Evolutionary conservation across 2,329 filamentous ascomycete genomes (phyloP).

Genomic region (Hypomyces perniciosus): DNA sequence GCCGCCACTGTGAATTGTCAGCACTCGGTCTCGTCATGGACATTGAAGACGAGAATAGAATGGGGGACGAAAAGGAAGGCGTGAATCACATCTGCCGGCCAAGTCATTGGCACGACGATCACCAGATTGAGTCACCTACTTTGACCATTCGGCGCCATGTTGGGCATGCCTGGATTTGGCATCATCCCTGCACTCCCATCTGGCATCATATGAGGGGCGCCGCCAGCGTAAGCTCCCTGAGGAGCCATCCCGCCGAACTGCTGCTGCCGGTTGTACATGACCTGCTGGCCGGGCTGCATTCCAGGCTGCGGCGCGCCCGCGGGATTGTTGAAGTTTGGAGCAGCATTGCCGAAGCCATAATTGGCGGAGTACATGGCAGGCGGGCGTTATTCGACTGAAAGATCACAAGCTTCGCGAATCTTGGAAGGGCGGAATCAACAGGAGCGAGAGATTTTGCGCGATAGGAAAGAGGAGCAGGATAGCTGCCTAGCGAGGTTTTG

Average conservation of each 20-base stretch:
- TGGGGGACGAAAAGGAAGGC: no score
- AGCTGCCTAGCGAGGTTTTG: no score
- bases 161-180: constrained; percentile 54
- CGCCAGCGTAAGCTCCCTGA: constrained; percentile 45
- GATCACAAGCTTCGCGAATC: neutral
- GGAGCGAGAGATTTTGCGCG: no score
- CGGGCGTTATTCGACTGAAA: neutral
- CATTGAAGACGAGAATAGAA: neutral
- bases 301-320: constrained; percentile 37
- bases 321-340: constrained; percentile 46
- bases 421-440: neutral
- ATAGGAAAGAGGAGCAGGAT: no score
- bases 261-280: constrained; percentile 54
- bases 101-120: constrained; percentile 15
- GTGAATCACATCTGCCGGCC: no score
- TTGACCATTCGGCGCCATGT: constrained; percentile 54
- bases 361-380: constrained; percentile 48
- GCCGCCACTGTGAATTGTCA: constrained; percentile 43
- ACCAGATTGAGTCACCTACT: constrained; percentile 39
- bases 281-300: constrained; percentile 39
- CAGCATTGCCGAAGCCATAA: constrained; percentile 49
- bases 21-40: neutral
- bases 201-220: constrained; percentile 51
- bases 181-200: constrained; percentile 55
- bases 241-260: constrained; percentile 49